Percentiles rank a stretch among this genome's conserved stretches.
These are phyloP conservation scores for Vaccinium macrocarpon DNA, from an alignment of 148 eudicot genomes.

Conservation along the genomic window DNA sequence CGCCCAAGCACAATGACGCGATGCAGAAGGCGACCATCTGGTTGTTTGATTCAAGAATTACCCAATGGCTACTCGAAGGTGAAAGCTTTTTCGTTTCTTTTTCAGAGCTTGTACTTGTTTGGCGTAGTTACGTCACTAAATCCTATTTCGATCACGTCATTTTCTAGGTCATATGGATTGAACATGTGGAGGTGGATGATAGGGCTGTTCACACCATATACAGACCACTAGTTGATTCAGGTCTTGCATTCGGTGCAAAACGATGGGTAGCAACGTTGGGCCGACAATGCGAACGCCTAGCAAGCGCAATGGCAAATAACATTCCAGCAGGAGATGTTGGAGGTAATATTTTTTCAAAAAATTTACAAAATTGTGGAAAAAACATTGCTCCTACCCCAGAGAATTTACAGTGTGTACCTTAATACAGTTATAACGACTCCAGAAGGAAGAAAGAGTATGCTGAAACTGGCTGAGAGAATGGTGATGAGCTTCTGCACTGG, in stretches of 20 bases:
- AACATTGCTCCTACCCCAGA: neutral
- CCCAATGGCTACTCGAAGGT: conserved; percentile 84
- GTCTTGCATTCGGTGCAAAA: conserved; percentile 74
- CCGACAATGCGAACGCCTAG: conserved; percentile 75
- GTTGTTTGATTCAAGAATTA: conserved; percentile 69
- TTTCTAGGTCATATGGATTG: conserved; percentile 52
- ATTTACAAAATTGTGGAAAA: neutral
- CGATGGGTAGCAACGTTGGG: conserved; percentile 72
- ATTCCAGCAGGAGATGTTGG: conserved; percentile 90
- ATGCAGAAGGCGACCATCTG: conserved; percentile 71
- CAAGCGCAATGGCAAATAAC: conserved; percentile 73
- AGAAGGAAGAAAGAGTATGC: conserved; percentile 96
- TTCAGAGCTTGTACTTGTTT: neutral
- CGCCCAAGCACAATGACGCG: conserved; percentile 45
- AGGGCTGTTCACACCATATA: conserved; percentile 62
- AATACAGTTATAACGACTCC: conserved; percentile 72
- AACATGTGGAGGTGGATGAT: conserved; percentile 68
- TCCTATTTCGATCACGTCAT: neutral
- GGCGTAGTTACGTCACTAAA: neutral
- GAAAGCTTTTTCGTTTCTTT: neutral
- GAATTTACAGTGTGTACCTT: neutral
- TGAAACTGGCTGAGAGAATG: conserved; percentile 98
- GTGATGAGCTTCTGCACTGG: conserved; percentile 93
- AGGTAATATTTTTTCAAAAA: conserved; percentile 36
- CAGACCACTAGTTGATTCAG: conserved; percentile 53